These are phyloP conservation scores for Ailanthus altissimus DNA, from an alignment of 345 rosid genomes.

Conservation along the genomic window DNA sequence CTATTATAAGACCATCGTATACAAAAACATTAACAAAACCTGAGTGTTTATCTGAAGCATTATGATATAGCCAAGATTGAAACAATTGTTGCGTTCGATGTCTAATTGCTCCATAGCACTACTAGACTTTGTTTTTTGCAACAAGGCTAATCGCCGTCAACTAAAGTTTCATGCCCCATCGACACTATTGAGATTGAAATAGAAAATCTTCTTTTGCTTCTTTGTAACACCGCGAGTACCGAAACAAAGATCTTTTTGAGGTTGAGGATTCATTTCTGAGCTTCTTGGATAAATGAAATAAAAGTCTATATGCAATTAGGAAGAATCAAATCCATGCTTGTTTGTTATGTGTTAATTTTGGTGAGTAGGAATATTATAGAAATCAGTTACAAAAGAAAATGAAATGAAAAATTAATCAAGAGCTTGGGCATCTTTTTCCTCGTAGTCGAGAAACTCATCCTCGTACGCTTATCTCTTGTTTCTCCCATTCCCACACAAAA, in stretches of 20 bases:
- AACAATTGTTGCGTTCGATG: slow-evolving; percentile 97
- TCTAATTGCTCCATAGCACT: slow-evolving; percentile 83
- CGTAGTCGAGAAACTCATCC: no score
- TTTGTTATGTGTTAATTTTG: no score
- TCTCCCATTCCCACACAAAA: no score
- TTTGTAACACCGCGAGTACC: not conserved
- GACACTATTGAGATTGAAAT: not conserved
- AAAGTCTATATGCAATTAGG: slow-evolving; percentile 6
- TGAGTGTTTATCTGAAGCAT: slow-evolving; percentile 49
- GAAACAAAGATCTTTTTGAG: not conserved
- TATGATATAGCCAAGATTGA: slow-evolving; percentile 41
- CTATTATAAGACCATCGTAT: not conserved
- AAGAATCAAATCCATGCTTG: slow-evolving; percentile 13
- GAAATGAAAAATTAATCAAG: no score
- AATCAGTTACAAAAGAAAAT: no score
- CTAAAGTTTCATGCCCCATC: not conserved
- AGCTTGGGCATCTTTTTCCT: no score
- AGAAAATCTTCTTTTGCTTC: not conserved
- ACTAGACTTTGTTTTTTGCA: slow-evolving; percentile 40
- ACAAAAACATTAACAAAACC: slow-evolving; percentile 27
- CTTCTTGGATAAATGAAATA: not conserved
- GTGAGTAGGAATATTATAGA: no score
- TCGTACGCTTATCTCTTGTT: no score
- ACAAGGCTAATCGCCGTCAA: not conserved
- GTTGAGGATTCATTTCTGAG: not conserved